Base-by-base conservation (phyloP, 805 yeast species). In the Teunomyces lycoperdinae region DNA sequence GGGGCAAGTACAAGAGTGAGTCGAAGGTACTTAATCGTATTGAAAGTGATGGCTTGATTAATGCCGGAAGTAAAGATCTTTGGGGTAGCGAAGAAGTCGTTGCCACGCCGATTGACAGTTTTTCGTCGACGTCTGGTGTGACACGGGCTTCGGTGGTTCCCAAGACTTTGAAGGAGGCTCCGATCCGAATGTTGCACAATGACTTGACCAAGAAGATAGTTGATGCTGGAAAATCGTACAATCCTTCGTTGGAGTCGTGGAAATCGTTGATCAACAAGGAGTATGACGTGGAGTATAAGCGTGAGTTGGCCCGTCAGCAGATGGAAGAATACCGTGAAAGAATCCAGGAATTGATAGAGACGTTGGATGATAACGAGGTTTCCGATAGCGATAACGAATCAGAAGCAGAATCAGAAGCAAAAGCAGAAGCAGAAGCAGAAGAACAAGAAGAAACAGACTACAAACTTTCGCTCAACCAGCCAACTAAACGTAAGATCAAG, bases 171-270 rank as follows among this genome's bases (percentile, higher is more conserved):
- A 72, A 65, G 42, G 64, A 69, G 29, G 70, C 70, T 2, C 84
- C 95, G 1, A 62, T 83, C n/a, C 57, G 58, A 36, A 78, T 88
- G 13, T 76, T 73, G 49, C 75, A 76, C n/a, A 58, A 69, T 42
- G 83, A 74, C 14, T 64, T 56, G 1, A 48, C 54, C 10, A 57
- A 60, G 8, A 58, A 60, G 35, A 35, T 83, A 3, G 90, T 96
- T 9, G 84, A 85, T 57, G 94, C 85, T 1, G 98, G 98, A 47
- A 87, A 86, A 64, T 91, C 98, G 2, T 94, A 89, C 62, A 94
- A 94, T 62, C 99, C 99, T 24, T 78, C 92, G 9, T 73, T 84
- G 53, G 86, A 84, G 47, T 81, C 87, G 26, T 94, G 99, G 99
- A 81, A 82, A 57, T 67, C 66, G 14, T 75, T 91, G 56, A 79